A percentile compares a stretch with the other conserved stretches of the same genome.
Conservation (phyloP, 352 stramenopile species). For the Phytophthora meadii region DNA sequence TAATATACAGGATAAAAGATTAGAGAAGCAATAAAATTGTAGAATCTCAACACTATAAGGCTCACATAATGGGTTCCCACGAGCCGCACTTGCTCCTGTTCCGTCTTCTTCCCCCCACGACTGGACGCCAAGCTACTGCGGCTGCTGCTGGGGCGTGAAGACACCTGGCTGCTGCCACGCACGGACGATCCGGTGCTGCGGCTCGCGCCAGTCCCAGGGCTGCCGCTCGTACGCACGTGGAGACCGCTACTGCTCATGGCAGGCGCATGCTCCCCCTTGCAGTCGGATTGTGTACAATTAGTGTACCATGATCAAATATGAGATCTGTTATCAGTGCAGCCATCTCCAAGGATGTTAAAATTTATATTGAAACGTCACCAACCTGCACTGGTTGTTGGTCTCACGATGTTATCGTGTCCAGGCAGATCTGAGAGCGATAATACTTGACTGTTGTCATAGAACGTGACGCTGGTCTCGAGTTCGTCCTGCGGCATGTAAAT, state of each 20-base stretch:
- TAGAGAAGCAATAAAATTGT: constrained; percentile 3
- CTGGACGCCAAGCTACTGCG: constrained; percentile 29
- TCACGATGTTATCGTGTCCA: constrained; percentile 43
- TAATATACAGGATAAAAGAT: constrained; percentile 36
- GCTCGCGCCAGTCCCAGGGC: constrained; percentile 3
- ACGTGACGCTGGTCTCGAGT: constrained; percentile 68
- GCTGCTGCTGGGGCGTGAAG: constrained; percentile 18
- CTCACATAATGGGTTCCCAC: constrained; percentile 82
- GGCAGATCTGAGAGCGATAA: constrained; percentile 65
- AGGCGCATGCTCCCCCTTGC: constrained; percentile 18
- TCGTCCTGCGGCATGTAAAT: constrained; percentile 73
- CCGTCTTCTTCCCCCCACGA: constrained; percentile 32
- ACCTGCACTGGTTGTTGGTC: constrained; percentile 62
- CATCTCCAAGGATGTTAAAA: too few relatives aligned
- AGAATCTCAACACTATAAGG: constrained; percentile 1
- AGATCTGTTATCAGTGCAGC: constrained; percentile 2
- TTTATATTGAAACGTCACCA: constrained; percentile 12
- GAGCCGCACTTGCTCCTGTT: constrained; percentile 66
- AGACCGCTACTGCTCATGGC: constrained; percentile 31
- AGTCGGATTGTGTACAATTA: constrained; percentile 3
- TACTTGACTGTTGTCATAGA: constrained; percentile 80
- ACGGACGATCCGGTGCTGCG: constrained; percentile 1
- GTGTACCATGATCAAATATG: constrained; percentile 5
- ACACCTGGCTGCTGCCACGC: constrained; percentile 11
- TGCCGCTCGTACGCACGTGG: constrained; percentile 34